Percentiles rank a stretch among this genome's conserved stretches.
Evolutionary conservation across 805 yeast species (phyloP).

Genomic region (Lipomyces sp.): DNA sequence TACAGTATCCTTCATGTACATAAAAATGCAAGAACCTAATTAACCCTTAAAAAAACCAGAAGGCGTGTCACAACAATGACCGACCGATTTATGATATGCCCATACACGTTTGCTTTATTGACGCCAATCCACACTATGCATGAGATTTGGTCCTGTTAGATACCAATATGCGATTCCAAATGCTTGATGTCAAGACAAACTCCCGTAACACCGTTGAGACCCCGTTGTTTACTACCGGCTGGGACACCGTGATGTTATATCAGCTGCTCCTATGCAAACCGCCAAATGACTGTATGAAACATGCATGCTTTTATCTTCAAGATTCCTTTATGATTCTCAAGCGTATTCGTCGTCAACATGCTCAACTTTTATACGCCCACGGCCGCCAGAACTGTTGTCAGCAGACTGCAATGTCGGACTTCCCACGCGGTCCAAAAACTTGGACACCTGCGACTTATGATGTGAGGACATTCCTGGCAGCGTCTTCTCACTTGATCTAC

Average conservation of each 20-base stretch:
- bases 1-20: neutral
- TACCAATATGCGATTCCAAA: neutral
- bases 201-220: neutral
- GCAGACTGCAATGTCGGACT: constrained; percentile 16
- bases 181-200: neutral
- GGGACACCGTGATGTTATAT: neutral
- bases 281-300: neutral
- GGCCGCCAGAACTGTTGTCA: neutral
- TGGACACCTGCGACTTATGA: constrained; percentile 28
- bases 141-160: neutral
- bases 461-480: constrained; percentile 24
- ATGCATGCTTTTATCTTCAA: neutral
- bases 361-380: neutral
- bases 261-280: neutral
- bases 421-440: constrained; percentile 30
- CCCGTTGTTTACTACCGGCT: neutral
- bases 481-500: constrained; percentile 22
- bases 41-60: no score
- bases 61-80: no score
- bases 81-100: neutral
- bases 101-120: neutral
- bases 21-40: neutral
- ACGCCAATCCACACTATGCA: neutral
- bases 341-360: neutral
- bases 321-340: neutral